Evolutionary conservation across 2,329 filamentous ascomycete genomes (phyloP).

Genomic region (Epichloe aotearoae): DNA sequence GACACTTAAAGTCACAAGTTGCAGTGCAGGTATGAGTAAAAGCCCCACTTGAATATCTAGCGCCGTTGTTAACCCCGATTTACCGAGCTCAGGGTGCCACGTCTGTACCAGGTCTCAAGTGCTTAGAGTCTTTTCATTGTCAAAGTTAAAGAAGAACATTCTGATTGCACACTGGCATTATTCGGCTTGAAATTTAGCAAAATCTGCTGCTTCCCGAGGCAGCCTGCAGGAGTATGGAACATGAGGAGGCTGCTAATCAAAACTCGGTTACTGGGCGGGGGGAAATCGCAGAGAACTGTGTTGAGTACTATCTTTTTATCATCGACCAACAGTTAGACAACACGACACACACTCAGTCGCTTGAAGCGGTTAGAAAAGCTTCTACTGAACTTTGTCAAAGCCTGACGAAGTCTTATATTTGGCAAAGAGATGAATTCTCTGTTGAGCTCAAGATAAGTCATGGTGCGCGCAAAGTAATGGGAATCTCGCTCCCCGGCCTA

Average conservation of each 20-base stretch:
- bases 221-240: not conserved
- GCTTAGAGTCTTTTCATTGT: too few relatives aligned
- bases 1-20: too few relatives aligned
- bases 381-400: conserved; percentile 48
- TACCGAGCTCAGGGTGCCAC: too few relatives aligned
- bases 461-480: conserved; percentile 28
- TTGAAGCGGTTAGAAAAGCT: conserved; percentile 61
- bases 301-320: conserved; percentile 73
- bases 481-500: not conserved
- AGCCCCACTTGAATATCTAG: too few relatives aligned
- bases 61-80: too few relatives aligned
- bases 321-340: conserved; percentile 42
- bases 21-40: too few relatives aligned
- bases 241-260: not conserved
- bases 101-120: too few relatives aligned
- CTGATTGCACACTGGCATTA: not conserved
- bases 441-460: conserved; percentile 48
- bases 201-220: not conserved
- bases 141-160: not conserved
- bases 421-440: conserved; percentile 78
- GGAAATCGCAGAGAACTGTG: conserved; percentile 62
- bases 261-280: not conserved
- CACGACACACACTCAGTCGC: conserved; percentile 44
- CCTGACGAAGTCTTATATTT: conserved; percentile 77
- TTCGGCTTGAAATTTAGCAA: not conserved